Conservation (phyloP, 2,329 filamentous ascomycete species). For the Fusarium sp. region DNA sequence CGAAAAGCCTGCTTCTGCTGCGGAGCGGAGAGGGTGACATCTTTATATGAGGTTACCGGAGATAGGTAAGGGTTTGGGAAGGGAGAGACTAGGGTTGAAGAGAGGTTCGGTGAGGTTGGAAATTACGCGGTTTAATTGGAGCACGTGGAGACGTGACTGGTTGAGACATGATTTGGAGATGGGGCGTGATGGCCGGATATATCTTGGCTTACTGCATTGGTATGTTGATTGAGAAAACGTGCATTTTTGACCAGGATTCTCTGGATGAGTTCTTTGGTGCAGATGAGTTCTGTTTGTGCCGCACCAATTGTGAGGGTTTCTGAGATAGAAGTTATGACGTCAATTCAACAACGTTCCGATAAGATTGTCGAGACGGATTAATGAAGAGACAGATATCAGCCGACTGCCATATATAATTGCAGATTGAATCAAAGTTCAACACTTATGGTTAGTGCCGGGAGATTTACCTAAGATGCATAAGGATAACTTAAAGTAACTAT, state of each 20-base stretch:
- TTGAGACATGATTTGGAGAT: neutral
- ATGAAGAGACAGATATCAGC: rapidly evolving
- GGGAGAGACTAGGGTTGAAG: neutral
- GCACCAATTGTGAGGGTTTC: neutral
- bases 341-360: neutral
- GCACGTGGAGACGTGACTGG: slow-evolving; percentile 37
- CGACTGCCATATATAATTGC: too few relatives aligned
- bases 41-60: neutral
- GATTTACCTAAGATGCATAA: too few relatives aligned
- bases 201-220: neutral
- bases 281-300: too few relatives aligned
- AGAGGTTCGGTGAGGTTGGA: slow-evolving; percentile 1
- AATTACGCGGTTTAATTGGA: slow-evolving; percentile 32
- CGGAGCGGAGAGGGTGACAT: slow-evolving; percentile 31
- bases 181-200: neutral
- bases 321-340: neutral
- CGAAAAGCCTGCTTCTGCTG: slow-evolving; percentile 7
- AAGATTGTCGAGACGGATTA: neutral
- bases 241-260: neutral
- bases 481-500: too few relatives aligned
- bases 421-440: too few relatives aligned
- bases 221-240: neutral
- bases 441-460: too few relatives aligned
- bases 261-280: rapidly evolving
- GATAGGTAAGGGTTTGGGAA: neutral